These are phyloP conservation scores for Neophaeococcomyces aloes DNA, from an alignment of 2,329 filamentous ascomycete genomes.

Conservation along the genomic window DNA sequence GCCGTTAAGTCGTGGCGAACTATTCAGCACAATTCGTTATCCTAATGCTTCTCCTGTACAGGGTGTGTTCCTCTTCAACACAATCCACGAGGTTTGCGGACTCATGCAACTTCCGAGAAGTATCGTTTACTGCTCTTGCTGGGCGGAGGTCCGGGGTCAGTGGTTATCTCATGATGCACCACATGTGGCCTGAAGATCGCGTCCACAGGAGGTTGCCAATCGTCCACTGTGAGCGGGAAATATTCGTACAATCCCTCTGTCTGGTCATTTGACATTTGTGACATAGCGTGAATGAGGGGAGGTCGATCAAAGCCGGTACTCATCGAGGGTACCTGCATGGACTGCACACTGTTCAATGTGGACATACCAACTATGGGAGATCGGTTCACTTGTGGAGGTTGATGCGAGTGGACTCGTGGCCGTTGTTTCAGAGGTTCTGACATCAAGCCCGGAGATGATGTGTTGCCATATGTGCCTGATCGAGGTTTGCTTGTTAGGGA, in stretches of 20 bases:
- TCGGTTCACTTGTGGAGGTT: neutral
- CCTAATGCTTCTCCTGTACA: too few relatives aligned
- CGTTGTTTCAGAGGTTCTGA: slow-evolving; percentile 5
- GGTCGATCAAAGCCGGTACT: neutral
- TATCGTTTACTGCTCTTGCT: slow-evolving; percentile 20
- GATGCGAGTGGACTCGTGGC: slow-evolving; percentile 2
- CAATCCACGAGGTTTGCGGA: neutral
- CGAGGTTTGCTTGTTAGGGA: slow-evolving; percentile 20
- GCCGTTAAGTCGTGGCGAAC: too few relatives aligned
- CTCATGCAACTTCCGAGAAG: slow-evolving; percentile 20
- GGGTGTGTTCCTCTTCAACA: too few relatives aligned
- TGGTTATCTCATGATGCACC: slow-evolving; percentile 58
- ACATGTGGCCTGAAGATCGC: slow-evolving; percentile 86
- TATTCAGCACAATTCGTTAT: too few relatives aligned
- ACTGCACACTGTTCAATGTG: slow-evolving; percentile 24
- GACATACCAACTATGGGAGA: neutral
- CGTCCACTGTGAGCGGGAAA: slow-evolving; percentile 80
- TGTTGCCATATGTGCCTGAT: slow-evolving; percentile 7
- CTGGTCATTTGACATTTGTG: slow-evolving; percentile 6
- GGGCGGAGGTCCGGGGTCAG: slow-evolving; percentile 16
- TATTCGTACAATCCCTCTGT: slow-evolving; percentile 87
- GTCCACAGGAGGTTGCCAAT: slow-evolving; percentile 84
- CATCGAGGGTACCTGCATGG: slow-evolving; percentile 26
- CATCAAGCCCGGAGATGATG: neutral
- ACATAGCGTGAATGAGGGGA: neutral